phyloP scores from a whole-genome alignment of 2,329 filamentous ascomycete genomes.

The Pseudogymnoascus sp. region DNA sequence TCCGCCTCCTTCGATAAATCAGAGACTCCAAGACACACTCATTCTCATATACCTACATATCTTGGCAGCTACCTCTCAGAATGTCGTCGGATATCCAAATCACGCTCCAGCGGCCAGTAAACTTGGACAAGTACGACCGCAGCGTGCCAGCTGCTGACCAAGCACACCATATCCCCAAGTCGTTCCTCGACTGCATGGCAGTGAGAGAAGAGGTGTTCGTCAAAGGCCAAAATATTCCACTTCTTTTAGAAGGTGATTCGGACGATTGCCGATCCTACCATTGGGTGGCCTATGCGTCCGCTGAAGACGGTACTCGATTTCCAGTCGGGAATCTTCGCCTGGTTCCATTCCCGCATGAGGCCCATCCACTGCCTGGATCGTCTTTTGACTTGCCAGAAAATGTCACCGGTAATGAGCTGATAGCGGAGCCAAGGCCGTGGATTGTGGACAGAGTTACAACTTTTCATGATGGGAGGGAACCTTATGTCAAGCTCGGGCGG shows the following conservation, averaged over 20 bases:
- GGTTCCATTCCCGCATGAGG: conserved; percentile 69
- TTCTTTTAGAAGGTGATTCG: conserved; percentile 67
- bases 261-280: conserved; percentile 77
- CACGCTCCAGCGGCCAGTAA: conserved; percentile 32
- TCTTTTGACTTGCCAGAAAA: conserved; percentile 14
- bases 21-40: not conserved
- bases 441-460: conserved; percentile 32
- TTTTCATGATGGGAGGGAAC: conserved; percentile 55
- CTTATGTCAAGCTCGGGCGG: conserved; percentile 75
- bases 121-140: conserved; percentile 41
- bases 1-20: not conserved
- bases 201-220: conserved; percentile 56
- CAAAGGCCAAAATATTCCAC: conserved; percentile 46
- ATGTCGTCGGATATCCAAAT: not conserved
- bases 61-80: not conserved
- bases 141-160: conserved; percentile 36
- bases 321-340: conserved; percentile 72
- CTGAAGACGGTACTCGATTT: conserved; percentile 32
- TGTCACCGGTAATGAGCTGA: conserved; percentile 3
- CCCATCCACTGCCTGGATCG: conserved; percentile 48
- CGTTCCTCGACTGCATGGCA: conserved; percentile 57
- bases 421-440: conserved; percentile 15
- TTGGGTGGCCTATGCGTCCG: conserved; percentile 74
- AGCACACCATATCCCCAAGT: conserved; percentile 37
- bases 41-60: not conserved